phyloP scores from a whole-genome alignment of 495 filamentous ascomycete genomes.

The Pyrenula massariospora region DNA sequence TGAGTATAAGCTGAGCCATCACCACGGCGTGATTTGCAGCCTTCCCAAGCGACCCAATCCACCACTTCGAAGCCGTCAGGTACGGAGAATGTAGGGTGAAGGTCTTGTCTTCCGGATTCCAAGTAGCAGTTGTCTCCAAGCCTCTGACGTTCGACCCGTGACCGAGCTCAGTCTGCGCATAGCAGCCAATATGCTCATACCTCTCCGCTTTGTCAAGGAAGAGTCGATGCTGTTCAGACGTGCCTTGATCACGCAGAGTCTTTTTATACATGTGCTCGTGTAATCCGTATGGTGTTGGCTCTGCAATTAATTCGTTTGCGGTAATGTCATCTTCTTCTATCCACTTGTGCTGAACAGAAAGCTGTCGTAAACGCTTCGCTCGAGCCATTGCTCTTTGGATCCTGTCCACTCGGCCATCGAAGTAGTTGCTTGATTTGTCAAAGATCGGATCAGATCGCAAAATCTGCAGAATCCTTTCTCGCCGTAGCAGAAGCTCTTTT shows the following conservation, averaged over 20 bases:
- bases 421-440: conserved; percentile 59
- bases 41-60: conserved; percentile 64
- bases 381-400: conserved; percentile 50
- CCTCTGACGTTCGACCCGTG: conserved; percentile 67
- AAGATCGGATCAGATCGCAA: conserved; percentile 51
- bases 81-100: conserved; percentile 58
- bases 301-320: conserved; percentile 51
- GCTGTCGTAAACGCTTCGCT: conserved; percentile 52
- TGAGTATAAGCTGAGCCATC: conserved; percentile 57
- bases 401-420: conserved; percentile 48
- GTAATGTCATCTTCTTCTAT: conserved; percentile 43
- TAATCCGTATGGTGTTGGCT: conserved; percentile 55
- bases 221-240: conserved; percentile 53
- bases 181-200: conserved; percentile 62
- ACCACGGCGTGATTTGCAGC: conserved; percentile 66
- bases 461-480: conserved; percentile 38
- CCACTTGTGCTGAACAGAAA: conserved; percentile 52
- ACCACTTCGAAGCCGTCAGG: conserved; percentile 65
- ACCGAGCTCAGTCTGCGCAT: conserved; percentile 66
- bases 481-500: conserved; percentile 39
- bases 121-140: conserved; percentile 61
- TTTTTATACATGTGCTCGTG: conserved; percentile 60
- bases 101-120: conserved; percentile 53
- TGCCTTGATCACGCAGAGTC: conserved; percentile 59
- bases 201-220: conserved; percentile 52